Conservation (phyloP, 345 rosid species). For the Ceriops zippeliana region DNA sequence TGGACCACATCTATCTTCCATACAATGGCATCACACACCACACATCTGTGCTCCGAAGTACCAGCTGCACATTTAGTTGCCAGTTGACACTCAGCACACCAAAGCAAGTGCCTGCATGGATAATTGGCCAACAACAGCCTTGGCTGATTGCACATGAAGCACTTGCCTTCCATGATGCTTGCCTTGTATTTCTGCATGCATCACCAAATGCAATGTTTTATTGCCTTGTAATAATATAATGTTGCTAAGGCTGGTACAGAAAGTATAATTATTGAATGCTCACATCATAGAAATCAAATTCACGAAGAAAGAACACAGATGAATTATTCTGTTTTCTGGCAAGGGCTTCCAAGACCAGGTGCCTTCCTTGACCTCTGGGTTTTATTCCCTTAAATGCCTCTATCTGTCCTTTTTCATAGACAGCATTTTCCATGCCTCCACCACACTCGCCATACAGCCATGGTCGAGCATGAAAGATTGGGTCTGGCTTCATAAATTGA, state of each 20-base stretch:
- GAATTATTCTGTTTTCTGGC: constrained; percentile 40
- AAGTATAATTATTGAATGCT: constrained; percentile 15
- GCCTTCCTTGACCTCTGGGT: constrained; percentile 25
- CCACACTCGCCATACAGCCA: constrained; percentile 8
- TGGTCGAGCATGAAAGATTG: constrained; percentile 15
- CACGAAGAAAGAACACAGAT: constrained; percentile 60
- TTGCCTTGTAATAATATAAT: not conserved
- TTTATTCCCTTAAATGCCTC: constrained; percentile 14
- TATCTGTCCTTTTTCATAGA: constrained; percentile 8
- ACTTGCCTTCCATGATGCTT: constrained; percentile 37
- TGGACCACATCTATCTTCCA: constrained; percentile 39
- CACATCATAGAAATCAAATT: constrained; percentile 64
- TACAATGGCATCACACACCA: constrained; percentile 59
- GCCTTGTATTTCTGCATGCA: constrained; percentile 42
- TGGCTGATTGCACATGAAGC: constrained; percentile 61
- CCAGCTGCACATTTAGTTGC: constrained; percentile 29
- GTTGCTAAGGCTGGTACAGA: too few species aligned
- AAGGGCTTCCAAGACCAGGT: constrained; percentile 54
- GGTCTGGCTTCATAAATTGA: constrained; percentile 31
- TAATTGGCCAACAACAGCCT: constrained; percentile 52
- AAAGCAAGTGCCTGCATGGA: constrained; percentile 69
- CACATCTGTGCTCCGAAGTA: constrained; percentile 55
- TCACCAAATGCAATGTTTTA: not conserved
- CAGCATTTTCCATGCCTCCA: not conserved
- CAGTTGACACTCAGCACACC: constrained; percentile 63